These are phyloP conservation scores for Colletotrichum magnum DNA, from an alignment of 2,329 filamentous ascomycete species.

Conservation along the genomic window DNA sequence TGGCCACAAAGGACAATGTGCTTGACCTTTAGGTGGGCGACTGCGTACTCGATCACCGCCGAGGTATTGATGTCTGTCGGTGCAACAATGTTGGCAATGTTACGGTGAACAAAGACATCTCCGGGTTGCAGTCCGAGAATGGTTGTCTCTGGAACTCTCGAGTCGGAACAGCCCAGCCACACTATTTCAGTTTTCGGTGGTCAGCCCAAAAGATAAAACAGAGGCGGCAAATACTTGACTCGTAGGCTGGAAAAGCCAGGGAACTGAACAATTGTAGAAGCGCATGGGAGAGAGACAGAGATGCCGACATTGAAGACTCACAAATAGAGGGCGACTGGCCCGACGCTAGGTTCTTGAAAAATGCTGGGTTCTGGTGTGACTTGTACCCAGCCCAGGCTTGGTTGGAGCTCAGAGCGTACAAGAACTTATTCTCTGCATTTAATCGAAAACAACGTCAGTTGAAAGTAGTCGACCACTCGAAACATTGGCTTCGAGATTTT, in stretches of 20 bases:
- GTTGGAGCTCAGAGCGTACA: slow-evolving; percentile 77
- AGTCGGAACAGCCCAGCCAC: slow-evolving; percentile 92
- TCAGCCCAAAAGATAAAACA: background rate
- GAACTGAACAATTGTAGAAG: too few relatives aligned
- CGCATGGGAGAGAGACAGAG: background rate
- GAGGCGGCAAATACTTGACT: background rate
- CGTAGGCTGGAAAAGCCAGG: background rate
- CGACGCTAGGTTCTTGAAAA: slow-evolving; percentile 77
- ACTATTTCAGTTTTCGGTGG: slow-evolving; percentile 57
- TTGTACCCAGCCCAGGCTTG: slow-evolving; percentile 78
- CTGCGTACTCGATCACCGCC: slow-evolving; percentile 85
- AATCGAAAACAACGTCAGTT: slow-evolving; percentile 6
- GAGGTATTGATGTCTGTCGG: slow-evolving; percentile 81
- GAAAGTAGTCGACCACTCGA: background rate
- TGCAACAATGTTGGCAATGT: slow-evolving; percentile 88
- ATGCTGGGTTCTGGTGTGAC: slow-evolving; percentile 75
- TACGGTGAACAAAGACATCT: slow-evolving; percentile 90
- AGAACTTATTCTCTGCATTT: slow-evolving; percentile 68
- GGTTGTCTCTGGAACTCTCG: slow-evolving; percentile 86
- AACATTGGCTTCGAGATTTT: background rate
- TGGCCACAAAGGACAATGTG: slow-evolving; percentile 81
- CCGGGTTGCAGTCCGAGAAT: slow-evolving; percentile 84
- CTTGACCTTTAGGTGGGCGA: slow-evolving; percentile 78
- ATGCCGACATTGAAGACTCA: slow-evolving; percentile 46
- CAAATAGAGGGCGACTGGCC: slow-evolving; percentile 77